Conservation (phyloP, 208 protist genomes). For the Trypanosoma conorhini region DNA sequence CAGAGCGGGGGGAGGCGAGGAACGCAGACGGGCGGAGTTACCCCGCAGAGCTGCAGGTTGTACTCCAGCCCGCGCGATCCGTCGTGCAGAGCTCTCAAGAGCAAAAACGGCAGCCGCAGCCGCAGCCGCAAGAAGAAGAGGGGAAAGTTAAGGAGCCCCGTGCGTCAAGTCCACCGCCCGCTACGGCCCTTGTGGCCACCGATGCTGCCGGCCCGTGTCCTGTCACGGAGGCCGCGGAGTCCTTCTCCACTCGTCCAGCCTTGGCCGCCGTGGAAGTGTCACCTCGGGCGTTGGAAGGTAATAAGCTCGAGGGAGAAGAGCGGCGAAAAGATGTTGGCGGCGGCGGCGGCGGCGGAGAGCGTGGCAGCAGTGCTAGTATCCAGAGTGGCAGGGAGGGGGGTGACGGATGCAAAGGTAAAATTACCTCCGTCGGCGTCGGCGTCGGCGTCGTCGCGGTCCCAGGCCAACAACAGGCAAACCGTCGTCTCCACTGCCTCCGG, state of each 20-base stretch:
- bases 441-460: background rate
- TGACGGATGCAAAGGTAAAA: constrained; percentile 1
- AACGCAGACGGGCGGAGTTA: background rate
- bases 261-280: background rate
- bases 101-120: background rate
- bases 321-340: background rate
- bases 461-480: background rate
- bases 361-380: background rate
- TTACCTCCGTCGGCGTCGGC: constrained; percentile 1
- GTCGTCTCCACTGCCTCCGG: background rate
- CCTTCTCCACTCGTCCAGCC: background rate
- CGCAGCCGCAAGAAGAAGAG: background rate
- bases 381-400: background rate
- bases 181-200: background rate
- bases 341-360: background rate
- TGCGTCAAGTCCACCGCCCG: background rate
- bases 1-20: background rate
- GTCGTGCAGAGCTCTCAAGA: background rate
- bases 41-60: background rate
- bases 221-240: background rate
- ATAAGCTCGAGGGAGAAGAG: background rate
- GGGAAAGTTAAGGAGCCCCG: background rate
- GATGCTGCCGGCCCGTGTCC: background rate
- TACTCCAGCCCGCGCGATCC: background rate
- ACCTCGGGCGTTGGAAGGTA: background rate